These are phyloP conservation scores for Kwoniella newhampshirensis DNA, from an alignment of 768 basidiomycete genomes.

Conservation along the genomic window DNA sequence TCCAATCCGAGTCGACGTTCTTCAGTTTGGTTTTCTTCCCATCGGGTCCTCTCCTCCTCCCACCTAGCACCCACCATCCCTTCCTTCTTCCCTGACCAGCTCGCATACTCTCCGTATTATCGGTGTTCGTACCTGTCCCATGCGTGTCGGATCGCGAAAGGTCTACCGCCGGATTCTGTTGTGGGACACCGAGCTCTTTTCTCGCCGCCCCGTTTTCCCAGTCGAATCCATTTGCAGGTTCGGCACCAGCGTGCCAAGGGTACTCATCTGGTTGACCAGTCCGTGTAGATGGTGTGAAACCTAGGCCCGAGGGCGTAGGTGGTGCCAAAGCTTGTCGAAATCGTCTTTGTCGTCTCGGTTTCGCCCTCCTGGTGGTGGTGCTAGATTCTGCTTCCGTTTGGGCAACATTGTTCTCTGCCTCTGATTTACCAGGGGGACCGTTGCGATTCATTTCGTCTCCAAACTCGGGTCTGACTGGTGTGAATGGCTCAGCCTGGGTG, in stretches of 20 bases:
- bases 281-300: constrained; percentile 29
- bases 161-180: constrained; percentile 15
- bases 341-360: constrained; percentile 19
- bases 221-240: constrained; percentile 25
- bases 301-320: constrained; percentile 43
- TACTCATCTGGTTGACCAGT: background rate
- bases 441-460: background rate
- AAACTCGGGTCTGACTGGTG: constrained; percentile 7
- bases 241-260: constrained; percentile 24
- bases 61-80: constrained; percentile 14
- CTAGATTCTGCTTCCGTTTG: background rate
- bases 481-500: constrained; percentile 2
- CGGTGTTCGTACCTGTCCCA: constrained; percentile 9
- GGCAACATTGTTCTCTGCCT: too few relatives aligned
- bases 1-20: constrained; percentile 27
- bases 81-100: constrained; percentile 7
- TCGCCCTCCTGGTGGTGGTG: constrained; percentile 10
- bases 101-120: constrained; percentile 6
- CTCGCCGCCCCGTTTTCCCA: constrained; percentile 20
- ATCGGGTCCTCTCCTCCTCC: background rate
- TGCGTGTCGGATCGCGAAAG: constrained; percentile 9
- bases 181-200: constrained; percentile 6
- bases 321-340: constrained; percentile 37
- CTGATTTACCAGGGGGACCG: background rate
- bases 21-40: constrained; percentile 12